Conservation (phyloP, 1,284 basidiomycete genomes). For the Trametes hirsuta region DNA sequence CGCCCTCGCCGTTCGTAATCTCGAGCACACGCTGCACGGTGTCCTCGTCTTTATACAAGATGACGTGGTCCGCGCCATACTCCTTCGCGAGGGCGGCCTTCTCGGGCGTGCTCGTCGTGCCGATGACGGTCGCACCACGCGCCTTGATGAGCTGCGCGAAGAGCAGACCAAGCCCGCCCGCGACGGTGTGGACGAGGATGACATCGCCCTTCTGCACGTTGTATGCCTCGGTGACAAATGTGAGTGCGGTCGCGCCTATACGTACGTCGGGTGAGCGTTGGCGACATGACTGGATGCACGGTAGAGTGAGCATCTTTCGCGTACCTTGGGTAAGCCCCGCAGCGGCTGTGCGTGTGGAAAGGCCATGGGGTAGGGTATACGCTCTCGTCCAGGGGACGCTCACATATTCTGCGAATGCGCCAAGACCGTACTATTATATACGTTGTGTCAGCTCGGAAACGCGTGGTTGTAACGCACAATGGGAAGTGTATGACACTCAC, state of each 20-base stretch:
- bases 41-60: conserved; percentile 78
- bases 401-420: conserved; percentile 32
- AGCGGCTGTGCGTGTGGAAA: conserved; percentile 71
- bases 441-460: not conserved
- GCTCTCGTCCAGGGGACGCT: conserved; percentile 41
- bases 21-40: conserved; percentile 74
- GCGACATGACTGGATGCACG: not conserved
- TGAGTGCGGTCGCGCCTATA: conserved; percentile 75
- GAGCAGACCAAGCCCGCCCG: conserved; percentile 75
- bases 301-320: not conserved
- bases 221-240: conserved; percentile 85
- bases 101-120: conserved; percentile 84
- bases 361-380: conserved; percentile 55
- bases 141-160: conserved; percentile 65
- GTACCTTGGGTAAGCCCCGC: conserved; percentile 50
- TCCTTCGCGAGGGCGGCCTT: conserved; percentile 84
- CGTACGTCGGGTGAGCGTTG: not conserved
- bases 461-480: not conserved
- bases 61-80: conserved; percentile 87
- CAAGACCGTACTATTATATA: conserved; percentile 45
- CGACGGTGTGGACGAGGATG: conserved; percentile 89
- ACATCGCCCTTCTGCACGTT: conserved; percentile 76
- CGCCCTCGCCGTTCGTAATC: conserved; percentile 83
- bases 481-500: conserved; percentile 41
- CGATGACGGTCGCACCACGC: conserved; percentile 90